A percentile compares a stretch with the other conserved stretches of the same genome.
These are phyloP conservation scores for Arthroderma sp. DNA, from an alignment of 2,329 filamentous ascomycete genomes.

Conservation along the genomic window DNA sequence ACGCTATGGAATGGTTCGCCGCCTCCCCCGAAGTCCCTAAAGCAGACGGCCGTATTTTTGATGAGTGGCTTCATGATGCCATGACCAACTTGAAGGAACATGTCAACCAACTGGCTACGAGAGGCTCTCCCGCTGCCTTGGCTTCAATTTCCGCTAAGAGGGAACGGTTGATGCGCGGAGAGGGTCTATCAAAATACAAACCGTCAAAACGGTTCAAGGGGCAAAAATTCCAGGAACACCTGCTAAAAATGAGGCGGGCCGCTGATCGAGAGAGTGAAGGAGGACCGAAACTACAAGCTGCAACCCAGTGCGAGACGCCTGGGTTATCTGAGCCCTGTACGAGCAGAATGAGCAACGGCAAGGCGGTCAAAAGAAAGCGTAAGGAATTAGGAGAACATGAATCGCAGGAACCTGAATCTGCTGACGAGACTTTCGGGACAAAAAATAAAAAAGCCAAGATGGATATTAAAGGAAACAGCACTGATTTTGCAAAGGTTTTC, in stretches of 20 bases:
- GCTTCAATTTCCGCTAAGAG: constrained; percentile 14
- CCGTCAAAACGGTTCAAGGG: constrained; percentile 21
- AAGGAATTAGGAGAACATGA: too few species aligned
- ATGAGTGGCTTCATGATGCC: constrained; percentile 41
- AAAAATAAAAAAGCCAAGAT: too few species aligned
- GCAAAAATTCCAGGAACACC: constrained; percentile 14
- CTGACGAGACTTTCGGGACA: too few species aligned
- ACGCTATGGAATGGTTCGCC: constrained; percentile 37
- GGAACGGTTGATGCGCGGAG: constrained; percentile 22
- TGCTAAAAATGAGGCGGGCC: constrained; percentile 9
- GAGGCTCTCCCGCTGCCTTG: constrained; percentile 23
- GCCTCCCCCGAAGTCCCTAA: constrained; percentile 31
- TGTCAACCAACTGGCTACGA: constrained; percentile 22
- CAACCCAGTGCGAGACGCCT: neutral
- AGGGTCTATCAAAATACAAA: constrained; percentile 27
- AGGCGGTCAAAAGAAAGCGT: too few species aligned
- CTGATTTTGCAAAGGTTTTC: constrained; percentile 6
- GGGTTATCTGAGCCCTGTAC: too few species aligned
- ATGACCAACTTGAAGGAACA: constrained; percentile 29
- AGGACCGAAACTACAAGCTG: neutral
- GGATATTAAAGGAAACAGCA: constrained; percentile 1
- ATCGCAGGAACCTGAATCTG: too few species aligned
- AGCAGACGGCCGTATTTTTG: constrained; percentile 36
- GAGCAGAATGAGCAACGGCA: too few species aligned
- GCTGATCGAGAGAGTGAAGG: neutral